phyloP scores from a whole-genome alignment of 2,329 filamentous ascomycete genomes.

The Sporothrix mexicana region DNA sequence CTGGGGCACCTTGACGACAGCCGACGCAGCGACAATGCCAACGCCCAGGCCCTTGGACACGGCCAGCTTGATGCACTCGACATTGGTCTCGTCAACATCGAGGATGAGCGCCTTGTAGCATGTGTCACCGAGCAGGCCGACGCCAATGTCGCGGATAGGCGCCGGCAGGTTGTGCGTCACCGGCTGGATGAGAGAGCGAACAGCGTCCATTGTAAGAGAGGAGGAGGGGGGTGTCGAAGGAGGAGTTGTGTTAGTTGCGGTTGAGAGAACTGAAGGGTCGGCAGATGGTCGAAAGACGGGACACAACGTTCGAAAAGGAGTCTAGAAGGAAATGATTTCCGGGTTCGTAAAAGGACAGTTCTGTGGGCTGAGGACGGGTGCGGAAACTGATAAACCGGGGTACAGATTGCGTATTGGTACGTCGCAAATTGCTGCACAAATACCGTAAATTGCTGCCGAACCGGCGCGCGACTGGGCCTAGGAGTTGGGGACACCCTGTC shows the following conservation, averaged over 20 bases:
- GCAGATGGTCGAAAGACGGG: constrained; percentile 5
- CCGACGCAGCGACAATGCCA: constrained; percentile 87
- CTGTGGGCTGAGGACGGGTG: not conserved
- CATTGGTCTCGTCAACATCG: constrained; percentile 78
- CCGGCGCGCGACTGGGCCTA: not conserved
- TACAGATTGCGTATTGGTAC: constrained; percentile 20
- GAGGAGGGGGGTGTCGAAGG: constrained; percentile 22
- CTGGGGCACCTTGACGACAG: constrained; percentile 95
- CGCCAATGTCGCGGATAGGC: constrained; percentile 74
- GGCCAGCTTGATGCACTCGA: constrained; percentile 83
- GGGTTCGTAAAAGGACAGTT: constrained; percentile 15
- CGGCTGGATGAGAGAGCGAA: constrained; percentile 67
- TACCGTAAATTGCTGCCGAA: constrained; percentile 13
- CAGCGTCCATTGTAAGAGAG: constrained; percentile 59
- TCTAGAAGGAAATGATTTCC: constrained; percentile 7
- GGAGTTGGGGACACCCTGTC: constrained; percentile 30
- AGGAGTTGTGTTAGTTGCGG: not conserved
- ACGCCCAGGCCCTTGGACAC: constrained; percentile 92
- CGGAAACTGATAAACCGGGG: not conserved
- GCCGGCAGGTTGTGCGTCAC: constrained; percentile 75
- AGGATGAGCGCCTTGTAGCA: constrained; percentile 90
- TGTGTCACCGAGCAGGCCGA: constrained; percentile 77
- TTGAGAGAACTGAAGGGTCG: not conserved
- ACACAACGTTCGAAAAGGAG: not conserved
- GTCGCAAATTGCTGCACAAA: constrained; percentile 14